phyloP scores from a whole-genome alignment of 2,329 filamentous ascomycete genomes.

The Hypomyces perniciosus region DNA sequence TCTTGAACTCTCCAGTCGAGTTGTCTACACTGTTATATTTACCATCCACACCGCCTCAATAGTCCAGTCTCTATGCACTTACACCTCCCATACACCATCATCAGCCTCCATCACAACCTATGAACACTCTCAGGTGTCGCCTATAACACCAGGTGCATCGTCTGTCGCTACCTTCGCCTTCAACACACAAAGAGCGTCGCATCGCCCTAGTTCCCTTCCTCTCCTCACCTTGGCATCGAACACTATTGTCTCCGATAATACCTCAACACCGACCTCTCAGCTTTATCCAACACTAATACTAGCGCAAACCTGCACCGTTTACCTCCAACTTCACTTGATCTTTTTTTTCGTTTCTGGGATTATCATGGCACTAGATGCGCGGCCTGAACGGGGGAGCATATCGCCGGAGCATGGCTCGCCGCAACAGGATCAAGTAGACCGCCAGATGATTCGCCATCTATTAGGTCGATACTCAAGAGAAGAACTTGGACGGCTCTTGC shows the following conservation, averaged over 20 bases:
- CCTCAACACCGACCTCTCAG: not conserved
- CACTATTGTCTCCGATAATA: not conserved
- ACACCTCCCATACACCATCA: slow-evolving; percentile 1
- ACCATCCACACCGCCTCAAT: no score
- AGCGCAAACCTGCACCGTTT: not conserved
- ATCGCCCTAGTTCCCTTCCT: not conserved
- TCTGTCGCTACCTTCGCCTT: no score
- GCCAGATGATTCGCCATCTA: slow-evolving; percentile 30
- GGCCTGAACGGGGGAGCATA: slow-evolving; percentile 26
- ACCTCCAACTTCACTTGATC: not conserved
- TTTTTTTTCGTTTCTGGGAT: not conserved
- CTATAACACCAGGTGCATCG: not conserved
- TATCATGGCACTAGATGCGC: slow-evolving; percentile 26
- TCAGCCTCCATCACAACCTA: not conserved
- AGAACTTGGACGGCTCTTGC: slow-evolving; percentile 27
- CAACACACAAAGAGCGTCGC: not conserved
- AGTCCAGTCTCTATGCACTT: not conserved
- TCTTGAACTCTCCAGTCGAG: not conserved
- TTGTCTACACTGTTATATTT: no score
- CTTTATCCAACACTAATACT: not conserved
- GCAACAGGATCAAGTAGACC: slow-evolving; percentile 27
- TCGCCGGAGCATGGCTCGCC: slow-evolving; percentile 20
- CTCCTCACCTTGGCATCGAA: not conserved
- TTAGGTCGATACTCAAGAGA: slow-evolving; percentile 28
- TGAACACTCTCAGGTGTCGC: not conserved